Evolutionary conservation across 2,329 filamentous ascomycete species (phyloP), one percentile per base, ranked within the genome.

Genomic region (Mycosphaerella sp.): DNA sequence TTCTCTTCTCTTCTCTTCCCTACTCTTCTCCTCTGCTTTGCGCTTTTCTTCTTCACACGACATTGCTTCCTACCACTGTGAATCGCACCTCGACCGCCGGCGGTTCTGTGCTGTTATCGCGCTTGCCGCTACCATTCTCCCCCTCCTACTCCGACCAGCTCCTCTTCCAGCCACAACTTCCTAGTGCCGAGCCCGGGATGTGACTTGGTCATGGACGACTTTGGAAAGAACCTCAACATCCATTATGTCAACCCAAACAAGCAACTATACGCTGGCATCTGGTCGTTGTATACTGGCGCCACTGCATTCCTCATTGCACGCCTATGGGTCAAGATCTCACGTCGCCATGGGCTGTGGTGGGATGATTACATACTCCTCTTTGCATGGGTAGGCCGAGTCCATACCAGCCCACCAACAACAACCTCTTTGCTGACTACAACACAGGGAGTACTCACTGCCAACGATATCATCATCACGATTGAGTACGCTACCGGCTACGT

Each of bases 401-500:
- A 12, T 34, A n/a, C 17, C 36, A 34, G 26, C 4, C 26, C 12
- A 31, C 9, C 39, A 17, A 17, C 14, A 12, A 36, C n/a, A 11
- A 14, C 8, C 42, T n/a, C 14, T 10, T 10, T 14, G 23, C 55
- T 61, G 46, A 59, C 50, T 23, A 21, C 43, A 9, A 9, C 29
- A 17, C 26, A 76, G 76, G 36, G 69, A 6, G 62, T 78, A 3
- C 68, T 77, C 3, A 64, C 75, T n/a, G 63, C 65, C 38, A 78
- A 75, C 62, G 71, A 79, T 56, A 71, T 64, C 45, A 60, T 79
- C 12, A 78, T 78, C 51, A 63, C 74, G 1, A 58, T 73, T 45
- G 67, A 79, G 54, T 79, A 75, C 53, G 74, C 72, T 6, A 78
- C 73, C 6, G 77, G 76, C 48, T 79, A 79, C 56, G 71, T 77